Base-by-base conservation (phyloP, 129 eudicot species). In the Heracleum sosnowskyi region DNA sequence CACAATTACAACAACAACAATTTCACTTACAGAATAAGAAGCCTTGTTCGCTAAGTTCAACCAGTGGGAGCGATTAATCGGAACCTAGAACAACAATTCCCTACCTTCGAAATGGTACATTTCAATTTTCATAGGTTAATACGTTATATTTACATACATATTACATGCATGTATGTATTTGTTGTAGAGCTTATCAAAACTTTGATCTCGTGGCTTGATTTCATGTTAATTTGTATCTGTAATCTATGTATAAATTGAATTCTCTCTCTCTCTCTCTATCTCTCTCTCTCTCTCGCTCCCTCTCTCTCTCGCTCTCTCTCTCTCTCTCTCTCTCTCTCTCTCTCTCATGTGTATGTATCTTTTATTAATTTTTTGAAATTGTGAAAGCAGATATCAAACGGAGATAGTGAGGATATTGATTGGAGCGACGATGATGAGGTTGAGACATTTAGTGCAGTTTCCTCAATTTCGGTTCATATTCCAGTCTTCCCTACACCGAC, bases 41-140 rank as follows among this genome's bases (percentile, higher is more conserved):
- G 47, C 16, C 55, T 16, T 47, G 55, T 47, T 51, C 20, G 60
- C 26, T 55, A 22, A 55, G 12, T 24, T 55, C 4, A 55, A 22
- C 63, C 29, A 55, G 12, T 4, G 63, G 29, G 8, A 24, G 28
- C 29, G 63, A 55, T 55, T 55, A 55, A 55, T 55, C 24, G 12
- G 29, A 55, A 55, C 63, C 63, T 55, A 12, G 15, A n/a, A 57
- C 66, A 24, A 57, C 29, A 24, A 24, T 11, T 57, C 31, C 66
- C 15, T 57, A 57, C 66, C 66, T 57, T 57, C 66, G 66, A 57
- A 9, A 57, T 57, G 66, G 66, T 57, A 57, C 66, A 57, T 57
- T 57, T n/a, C 15, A n/a, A 57, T 57, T n/a, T 9, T n/a, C 45
- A 57, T 17, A 46, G 3, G 29, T 24, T 55, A 57, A 31, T 57